phyloP scores from a whole-genome alignment of 2,329 filamentous ascomycete genomes.

The Aspergillus flavus region DNA sequence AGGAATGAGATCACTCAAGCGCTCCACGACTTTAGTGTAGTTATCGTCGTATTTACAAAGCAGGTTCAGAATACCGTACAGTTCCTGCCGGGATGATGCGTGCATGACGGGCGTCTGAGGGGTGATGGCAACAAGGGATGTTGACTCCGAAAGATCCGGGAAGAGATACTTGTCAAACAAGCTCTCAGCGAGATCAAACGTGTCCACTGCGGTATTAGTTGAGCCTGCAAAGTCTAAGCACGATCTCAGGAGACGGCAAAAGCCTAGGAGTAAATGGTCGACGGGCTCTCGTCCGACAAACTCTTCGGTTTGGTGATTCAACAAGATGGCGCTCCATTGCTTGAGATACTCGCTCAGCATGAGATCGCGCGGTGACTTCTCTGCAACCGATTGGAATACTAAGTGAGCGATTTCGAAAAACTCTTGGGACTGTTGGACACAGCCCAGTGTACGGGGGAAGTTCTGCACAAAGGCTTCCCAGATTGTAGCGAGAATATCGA shows the following conservation, averaged over 20 bases:
- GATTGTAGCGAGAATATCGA: conserved; percentile 47
- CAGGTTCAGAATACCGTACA: conserved; percentile 63
- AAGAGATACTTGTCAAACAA: conserved; percentile 70
- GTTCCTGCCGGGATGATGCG: conserved; percentile 56
- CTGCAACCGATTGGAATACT: conserved; percentile 47
- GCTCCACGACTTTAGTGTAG: conserved; percentile 55
- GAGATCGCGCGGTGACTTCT: conserved; percentile 39
- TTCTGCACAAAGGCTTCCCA: conserved; percentile 48
- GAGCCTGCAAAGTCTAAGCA: conserved; percentile 44
- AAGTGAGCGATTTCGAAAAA: conserved; percentile 49
- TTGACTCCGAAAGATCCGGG: conserved; percentile 52
- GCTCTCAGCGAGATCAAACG: conserved; percentile 47
- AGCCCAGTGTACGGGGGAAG: conserved; percentile 42
- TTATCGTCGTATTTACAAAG: conserved; percentile 57
- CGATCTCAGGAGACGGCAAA: conserved; percentile 46
- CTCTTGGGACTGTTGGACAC: conserved; percentile 45
- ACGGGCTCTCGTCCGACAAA: conserved; percentile 50
- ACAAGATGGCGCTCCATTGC: conserved; percentile 47
- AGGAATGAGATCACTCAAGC: conserved; percentile 55
- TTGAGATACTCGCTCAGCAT: conserved; percentile 44
- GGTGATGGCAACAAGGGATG: conserved; percentile 28
- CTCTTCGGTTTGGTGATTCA: conserved; percentile 48
- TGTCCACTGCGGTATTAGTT: conserved; percentile 35
- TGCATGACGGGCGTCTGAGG: conserved; percentile 56
- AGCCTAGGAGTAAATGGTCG: conserved; percentile 47